phyloP scores from a whole-genome alignment of 208 protist genomes.

The Willaertia magna region DNA sequence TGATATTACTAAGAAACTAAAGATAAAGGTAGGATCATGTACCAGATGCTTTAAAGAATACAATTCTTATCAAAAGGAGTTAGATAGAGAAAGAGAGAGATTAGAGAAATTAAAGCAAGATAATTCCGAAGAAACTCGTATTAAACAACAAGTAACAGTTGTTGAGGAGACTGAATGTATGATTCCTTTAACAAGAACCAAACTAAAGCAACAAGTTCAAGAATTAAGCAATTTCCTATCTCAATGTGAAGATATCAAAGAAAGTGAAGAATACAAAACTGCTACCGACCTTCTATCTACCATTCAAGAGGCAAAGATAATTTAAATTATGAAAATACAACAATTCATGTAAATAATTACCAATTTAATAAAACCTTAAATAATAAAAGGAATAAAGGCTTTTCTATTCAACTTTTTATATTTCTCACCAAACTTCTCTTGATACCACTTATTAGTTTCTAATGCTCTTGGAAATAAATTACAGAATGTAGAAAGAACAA shows the following conservation, averaged over 20 bases:
- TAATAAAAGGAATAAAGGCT: conserved; percentile 21
- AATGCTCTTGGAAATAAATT: conserved; percentile 20
- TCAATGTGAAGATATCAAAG: background rate
- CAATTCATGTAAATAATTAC: too few species aligned
- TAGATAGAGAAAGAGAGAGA: background rate
- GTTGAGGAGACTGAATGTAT: background rate
- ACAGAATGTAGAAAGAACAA: background rate
- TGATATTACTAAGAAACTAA: background rate
- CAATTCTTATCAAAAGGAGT: background rate
- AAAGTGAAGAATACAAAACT: background rate
- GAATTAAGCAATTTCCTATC: background rate
- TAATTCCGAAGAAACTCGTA: background rate
- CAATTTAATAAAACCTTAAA: too few species aligned
- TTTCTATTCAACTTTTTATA: conserved; percentile 22
- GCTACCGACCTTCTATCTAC: background rate
- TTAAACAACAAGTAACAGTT: background rate
- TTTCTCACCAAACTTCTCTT: conserved; percentile 17
- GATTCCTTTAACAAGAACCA: background rate
- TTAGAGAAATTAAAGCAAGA: background rate
- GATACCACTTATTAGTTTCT: conserved; percentile 17
- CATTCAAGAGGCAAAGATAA: background rate
- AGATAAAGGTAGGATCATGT: background rate
- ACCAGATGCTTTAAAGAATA: background rate
- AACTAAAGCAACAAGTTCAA: background rate
- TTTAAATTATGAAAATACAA: too few species aligned